Evolutionary conservation across 352 stramenopile genomes (phyloP).

Genomic region (Pythium sukuiense): DNA sequence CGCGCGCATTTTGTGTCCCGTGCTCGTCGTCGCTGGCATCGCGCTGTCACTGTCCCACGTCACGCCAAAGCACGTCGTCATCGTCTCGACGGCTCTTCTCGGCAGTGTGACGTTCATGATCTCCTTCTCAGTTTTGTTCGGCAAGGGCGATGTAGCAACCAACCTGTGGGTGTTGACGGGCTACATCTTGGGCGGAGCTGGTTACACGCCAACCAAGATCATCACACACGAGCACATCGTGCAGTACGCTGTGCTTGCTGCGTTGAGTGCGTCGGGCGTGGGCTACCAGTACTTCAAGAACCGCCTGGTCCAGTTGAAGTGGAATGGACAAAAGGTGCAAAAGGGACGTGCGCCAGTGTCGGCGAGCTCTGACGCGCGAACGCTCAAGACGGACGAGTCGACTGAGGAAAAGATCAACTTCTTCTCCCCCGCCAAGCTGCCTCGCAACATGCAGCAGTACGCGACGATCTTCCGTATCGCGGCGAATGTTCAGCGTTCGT

Average conservation of each 20-base stretch:
- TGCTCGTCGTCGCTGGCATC: slow-evolving; percentile 46
- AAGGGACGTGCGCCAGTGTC: slow-evolving; percentile 50
- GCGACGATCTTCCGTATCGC: slow-evolving; percentile 80
- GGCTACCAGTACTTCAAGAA: slow-evolving; percentile 52
- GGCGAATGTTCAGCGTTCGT: slow-evolving; percentile 84
- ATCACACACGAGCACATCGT: slow-evolving; percentile 59
- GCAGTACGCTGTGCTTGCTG: slow-evolving; percentile 57
- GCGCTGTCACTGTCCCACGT: slow-evolving; percentile 41
- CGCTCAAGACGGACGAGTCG: slow-evolving; percentile 53
- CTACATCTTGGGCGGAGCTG: slow-evolving; percentile 60
- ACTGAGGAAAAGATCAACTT: slow-evolving; percentile 69
- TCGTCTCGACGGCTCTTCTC: slow-evolving; percentile 65
- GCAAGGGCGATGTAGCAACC: slow-evolving; percentile 50
- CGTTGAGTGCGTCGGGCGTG: slow-evolving; percentile 40
- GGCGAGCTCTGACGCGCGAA: slow-evolving; percentile 75
- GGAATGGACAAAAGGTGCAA: slow-evolving; percentile 24
- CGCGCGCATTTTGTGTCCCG: slow-evolving; percentile 52
- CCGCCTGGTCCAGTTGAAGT: slow-evolving; percentile 36
- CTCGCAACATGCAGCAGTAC: slow-evolving; percentile 84
- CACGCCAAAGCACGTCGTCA: slow-evolving; percentile 58
- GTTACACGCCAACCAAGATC: slow-evolving; percentile 43
- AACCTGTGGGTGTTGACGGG: slow-evolving; percentile 73
- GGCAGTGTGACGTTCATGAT: slow-evolving; percentile 65
- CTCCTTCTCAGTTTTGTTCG: slow-evolving; percentile 76
- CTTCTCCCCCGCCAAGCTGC: slow-evolving; percentile 69